Base-by-base conservation (phyloP, 345 rosid genomes). In the Angophora floribunda region DNA sequence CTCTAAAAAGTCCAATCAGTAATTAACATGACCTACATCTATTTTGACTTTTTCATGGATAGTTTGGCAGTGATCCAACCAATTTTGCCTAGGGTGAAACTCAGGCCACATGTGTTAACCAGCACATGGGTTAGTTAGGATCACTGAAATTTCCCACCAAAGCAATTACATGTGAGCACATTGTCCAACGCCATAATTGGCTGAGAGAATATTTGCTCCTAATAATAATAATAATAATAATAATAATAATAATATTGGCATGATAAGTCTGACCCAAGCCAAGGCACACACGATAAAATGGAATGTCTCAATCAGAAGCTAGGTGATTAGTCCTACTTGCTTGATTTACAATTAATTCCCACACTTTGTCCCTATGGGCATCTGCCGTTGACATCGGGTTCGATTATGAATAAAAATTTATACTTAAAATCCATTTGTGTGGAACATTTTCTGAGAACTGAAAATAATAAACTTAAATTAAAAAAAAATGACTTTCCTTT, bases 381-480 rank as follows among this genome's bases (percentile, higher is more conserved):
- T 61, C 30, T 61, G 67, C 32, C 32, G 26, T n/a, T 61, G 28
- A 26, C 67, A 61, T 61, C 1, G 16, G 67, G 21, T 61, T 28
- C 32, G 0, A 28, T 61, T 55, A 4, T 22, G 28, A 55, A 55
- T 22, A 9, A 55, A 55, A 55, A 21, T 6, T 12, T 55, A 55
- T 6, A 55, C 6, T 55, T 55, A 26, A 26, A 59, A 59, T 59
- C 30, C 3, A 0, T 59, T 11, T 59, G 30, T 2, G 28, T 1
- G 1, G 11, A 59, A 5, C 28, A 0, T 59, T 59, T 59, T 59
- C 15, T 6, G n/a, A 9, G 2, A 59, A 59, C 3, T 59, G 0
- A 26, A 59, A 59, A 24, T 13, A 59, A 59, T 26, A 59, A 59
- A 0, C 3, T 59, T 59, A 59, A 0, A 59, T 59, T 0, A 0